Percentiles rank a stretch among this genome's conserved stretches.
Evolutionary conservation across 768 basidiomycete genomes (phyloP).

Genomic region (Serendipita indica): DNA sequence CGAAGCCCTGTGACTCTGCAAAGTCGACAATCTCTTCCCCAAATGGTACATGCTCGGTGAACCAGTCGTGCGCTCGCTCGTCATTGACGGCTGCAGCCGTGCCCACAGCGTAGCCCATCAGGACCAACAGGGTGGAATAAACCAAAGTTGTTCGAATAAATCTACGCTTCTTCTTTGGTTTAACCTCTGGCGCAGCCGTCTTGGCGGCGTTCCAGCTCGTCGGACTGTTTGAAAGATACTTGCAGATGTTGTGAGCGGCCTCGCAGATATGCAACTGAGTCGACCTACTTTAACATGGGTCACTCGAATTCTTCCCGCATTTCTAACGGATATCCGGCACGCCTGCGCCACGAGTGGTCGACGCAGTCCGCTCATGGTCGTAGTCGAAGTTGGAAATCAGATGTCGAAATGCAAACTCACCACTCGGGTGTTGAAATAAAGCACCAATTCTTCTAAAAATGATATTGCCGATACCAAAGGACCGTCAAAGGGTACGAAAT

Average conservation of each 20-base stretch:
- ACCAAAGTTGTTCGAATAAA: conserved; percentile 47
- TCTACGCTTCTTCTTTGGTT: conserved; percentile 38
- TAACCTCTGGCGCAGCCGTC: conserved; percentile 16
- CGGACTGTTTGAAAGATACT: neutral
- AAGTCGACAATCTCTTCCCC: conserved; percentile 66
- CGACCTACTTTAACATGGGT: neutral
- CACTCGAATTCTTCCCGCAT: neutral
- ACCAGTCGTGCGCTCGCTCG: conserved; percentile 72
- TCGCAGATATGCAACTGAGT: neutral
- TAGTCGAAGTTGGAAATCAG: neutral
- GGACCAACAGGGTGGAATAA: conserved; percentile 50
- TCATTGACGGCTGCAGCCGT: conserved; percentile 63
- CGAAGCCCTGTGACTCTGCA: conserved; percentile 63
- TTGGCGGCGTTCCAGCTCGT: conserved; percentile 21
- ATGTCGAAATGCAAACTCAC: neutral
- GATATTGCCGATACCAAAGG: too few relatives aligned
- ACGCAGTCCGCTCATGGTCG: neutral
- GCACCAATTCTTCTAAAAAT: too few relatives aligned
- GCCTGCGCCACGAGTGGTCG: neutral
- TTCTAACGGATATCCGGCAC: neutral
- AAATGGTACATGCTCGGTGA: conserved; percentile 64
- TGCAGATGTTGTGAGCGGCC: neutral
- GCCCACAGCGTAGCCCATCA: conserved; percentile 73
- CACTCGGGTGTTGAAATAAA: too few relatives aligned
- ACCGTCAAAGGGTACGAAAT: too few relatives aligned